A percentile compares a stretch with the other conserved stretches of the same genome.
Evolutionary conservation across 2,329 filamentous ascomycete genomes (phyloP).

Genomic region (Phoma herbarum): DNA sequence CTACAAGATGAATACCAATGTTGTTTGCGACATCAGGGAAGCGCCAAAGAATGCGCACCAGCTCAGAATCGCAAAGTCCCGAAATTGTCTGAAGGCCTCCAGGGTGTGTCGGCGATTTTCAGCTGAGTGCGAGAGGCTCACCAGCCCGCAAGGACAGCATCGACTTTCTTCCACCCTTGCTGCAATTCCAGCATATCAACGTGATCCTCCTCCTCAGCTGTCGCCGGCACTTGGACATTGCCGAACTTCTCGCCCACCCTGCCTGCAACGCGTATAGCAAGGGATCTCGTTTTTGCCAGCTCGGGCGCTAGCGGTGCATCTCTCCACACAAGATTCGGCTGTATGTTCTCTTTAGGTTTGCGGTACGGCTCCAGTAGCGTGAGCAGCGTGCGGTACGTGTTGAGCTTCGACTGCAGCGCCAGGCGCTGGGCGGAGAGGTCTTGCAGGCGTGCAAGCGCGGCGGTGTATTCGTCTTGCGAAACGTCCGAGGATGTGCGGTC

Average conservation of each 20-base stretch:
- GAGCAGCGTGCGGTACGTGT: constrained; percentile 60
- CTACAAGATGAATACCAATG: too few relatives aligned
- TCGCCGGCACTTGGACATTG: constrained; percentile 40
- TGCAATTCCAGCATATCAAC: constrained; percentile 32
- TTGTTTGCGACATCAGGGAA: too few relatives aligned
- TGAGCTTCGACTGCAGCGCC: constrained; percentile 57
- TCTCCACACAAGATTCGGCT: constrained; percentile 72
- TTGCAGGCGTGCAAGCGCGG: constrained; percentile 57
- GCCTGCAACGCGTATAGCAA: constrained; percentile 55
- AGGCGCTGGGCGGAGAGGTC: constrained; percentile 61
- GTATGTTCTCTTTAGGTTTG: constrained; percentile 59
- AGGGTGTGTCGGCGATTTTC: too few relatives aligned
- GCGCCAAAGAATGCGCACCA: too few relatives aligned
- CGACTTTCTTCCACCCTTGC: constrained; percentile 36
- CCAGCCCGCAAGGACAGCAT: constrained; percentile 39
- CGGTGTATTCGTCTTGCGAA: constrained; percentile 45
- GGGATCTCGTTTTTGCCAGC: constrained; percentile 70
- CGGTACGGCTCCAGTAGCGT: constrained; percentile 63
- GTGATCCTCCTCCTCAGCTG: constrained; percentile 36
- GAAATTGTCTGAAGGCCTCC: too few relatives aligned
- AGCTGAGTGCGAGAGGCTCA: too few relatives aligned
- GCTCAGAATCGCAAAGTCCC: too few relatives aligned
- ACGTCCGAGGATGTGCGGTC: constrained; percentile 27
- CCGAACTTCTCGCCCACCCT: constrained; percentile 45
- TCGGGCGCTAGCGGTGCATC: constrained; percentile 72